These are phyloP conservation scores for Pneumocystis wakefieldiae DNA, from an alignment of 1,139 yeast genomes.

Conservation along the genomic window DNA sequence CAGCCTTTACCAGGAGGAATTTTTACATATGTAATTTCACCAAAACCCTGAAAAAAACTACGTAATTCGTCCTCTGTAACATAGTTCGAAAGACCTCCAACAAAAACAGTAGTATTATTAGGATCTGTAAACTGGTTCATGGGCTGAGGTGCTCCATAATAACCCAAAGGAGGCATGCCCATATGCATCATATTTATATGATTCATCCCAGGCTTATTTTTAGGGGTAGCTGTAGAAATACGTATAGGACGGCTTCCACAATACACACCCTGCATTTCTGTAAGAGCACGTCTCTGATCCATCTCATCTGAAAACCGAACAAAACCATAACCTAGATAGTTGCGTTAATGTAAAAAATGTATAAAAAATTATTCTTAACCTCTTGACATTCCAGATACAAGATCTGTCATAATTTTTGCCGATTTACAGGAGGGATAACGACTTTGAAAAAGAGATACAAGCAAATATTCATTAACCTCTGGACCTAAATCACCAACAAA, in stretches of 20 bases:
- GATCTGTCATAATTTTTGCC: slow-evolving; percentile 76
- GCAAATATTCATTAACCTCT: slow-evolving; percentile 57
- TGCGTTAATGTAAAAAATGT: background rate
- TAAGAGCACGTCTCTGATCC: slow-evolving; percentile 61
- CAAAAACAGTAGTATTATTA: slow-evolving; percentile 82
- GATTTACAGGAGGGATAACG: slow-evolving; percentile 65
- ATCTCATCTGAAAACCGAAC: slow-evolving; percentile 62
- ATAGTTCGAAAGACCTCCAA: slow-evolving; percentile 69
- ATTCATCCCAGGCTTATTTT: slow-evolving; percentile 29
- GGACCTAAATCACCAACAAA: slow-evolving; percentile 79
- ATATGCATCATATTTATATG: slow-evolving; percentile 15
- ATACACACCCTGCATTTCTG: slow-evolving; percentile 69
- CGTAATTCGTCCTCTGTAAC: slow-evolving; percentile 65
- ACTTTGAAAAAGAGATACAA: slow-evolving; percentile 49
- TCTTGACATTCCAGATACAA: slow-evolving; percentile 56
- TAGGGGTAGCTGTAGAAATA: slow-evolving; percentile 61
- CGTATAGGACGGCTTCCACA: slow-evolving; percentile 64
- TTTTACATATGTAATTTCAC: slow-evolving; percentile 68
- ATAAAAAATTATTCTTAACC: background rate
- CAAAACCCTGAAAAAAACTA: slow-evolving; percentile 68
- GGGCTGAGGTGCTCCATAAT: slow-evolving; percentile 26
- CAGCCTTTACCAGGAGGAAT: slow-evolving; percentile 88
- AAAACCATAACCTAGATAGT: slow-evolving; percentile 57
- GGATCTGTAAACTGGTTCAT: slow-evolving; percentile 53
- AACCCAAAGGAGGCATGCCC: slow-evolving; percentile 20